Base-by-base conservation (phyloP, 768 basidiomycete genomes). In the Kwoniella heveanensis region DNA sequence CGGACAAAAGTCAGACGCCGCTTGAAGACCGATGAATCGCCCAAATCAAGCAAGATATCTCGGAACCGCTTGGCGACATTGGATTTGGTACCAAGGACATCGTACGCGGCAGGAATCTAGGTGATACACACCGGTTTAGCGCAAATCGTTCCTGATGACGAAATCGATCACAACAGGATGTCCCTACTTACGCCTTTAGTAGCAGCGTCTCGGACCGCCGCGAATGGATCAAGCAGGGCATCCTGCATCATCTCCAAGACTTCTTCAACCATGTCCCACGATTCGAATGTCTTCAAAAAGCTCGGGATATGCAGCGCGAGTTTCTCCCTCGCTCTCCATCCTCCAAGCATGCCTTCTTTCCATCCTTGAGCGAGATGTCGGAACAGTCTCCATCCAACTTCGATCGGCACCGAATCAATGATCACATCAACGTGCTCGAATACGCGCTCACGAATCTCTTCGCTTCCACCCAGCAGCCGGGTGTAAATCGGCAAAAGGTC, bases 241-340 rank as follows among this genome's bases (percentile, higher is more conserved):
- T 81, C 82, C 63, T 80, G 80, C 60, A 91, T 78, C 30, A 94
- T 81, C 49, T 79, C 80, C 48, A 84, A 77, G n/a, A 90, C 76
- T 17, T 82, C 75, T n/a, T 82, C 81, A 32, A 83, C 81, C 25
- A 82, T 80, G 19, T 83, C 81, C 22, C 80, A 74, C 17, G 82
- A 83, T 15, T 84, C 77, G 70, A 62, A 81, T 57, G 26, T 81
- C 74, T 69, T 65, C 13, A 76, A 79, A 66, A 91, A 83, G 22
- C 80, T 83, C 13, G 83, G 82, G 21, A 93, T 79, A 36, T 83
- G 82, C 60, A 83, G 82, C 47, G 87, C 85, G 56, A 90, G 81
- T n/a, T 80, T 82, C 74, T 93, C 90, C 46, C 92, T 82, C 64
- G 92, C 88, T 62, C 90, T 83, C 93, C 94, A 97, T 13, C 85